A percentile compares a stretch with the other conserved stretches of the same genome.
These are phyloP conservation scores for Hsuehochloa calcarea DNA, from an alignment of 176 grass and related monocot genomes.

Conservation along the genomic window DNA sequence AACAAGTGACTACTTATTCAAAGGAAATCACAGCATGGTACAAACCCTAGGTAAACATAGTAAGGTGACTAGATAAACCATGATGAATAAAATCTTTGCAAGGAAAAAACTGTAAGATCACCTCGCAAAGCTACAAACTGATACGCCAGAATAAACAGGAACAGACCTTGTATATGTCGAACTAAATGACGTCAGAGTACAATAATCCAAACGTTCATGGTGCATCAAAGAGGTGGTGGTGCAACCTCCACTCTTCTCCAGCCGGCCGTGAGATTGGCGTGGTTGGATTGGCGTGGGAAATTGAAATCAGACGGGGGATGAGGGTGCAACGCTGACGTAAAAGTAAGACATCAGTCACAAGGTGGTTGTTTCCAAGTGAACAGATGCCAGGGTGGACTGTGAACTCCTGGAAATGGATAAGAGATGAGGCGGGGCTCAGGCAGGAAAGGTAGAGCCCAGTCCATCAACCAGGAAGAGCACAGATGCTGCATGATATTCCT, in stretches of 20 bases:
- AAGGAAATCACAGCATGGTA: not conserved
- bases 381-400: conserved; percentile 65
- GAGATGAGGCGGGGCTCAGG: conserved; percentile 70
- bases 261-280: conserved; percentile 69
- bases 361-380: conserved; percentile 76
- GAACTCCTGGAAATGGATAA: conserved; percentile 78
- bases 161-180: conserved; percentile 87
- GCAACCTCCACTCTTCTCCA: conserved; percentile 88
- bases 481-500: conserved; percentile 73
- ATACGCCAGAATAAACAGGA: conserved; percentile 67
- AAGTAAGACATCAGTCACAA: conserved; percentile 67
- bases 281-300: conserved; percentile 74
- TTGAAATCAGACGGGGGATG: conserved; percentile 42
- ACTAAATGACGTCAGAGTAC: conserved; percentile 79
- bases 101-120: conserved; percentile 25
- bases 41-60: conserved; percentile 9
- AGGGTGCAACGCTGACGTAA: conserved; percentile 74
- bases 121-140: conserved; percentile 56
- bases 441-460: conserved; percentile 79
- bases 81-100: conserved; percentile 28
- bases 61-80: conserved; percentile 5
- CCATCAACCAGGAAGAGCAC: conserved; percentile 92
- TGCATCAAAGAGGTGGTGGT: conserved; percentile 64
- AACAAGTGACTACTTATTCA: conserved; percentile 16
- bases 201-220: conserved; percentile 71